These are phyloP conservation scores for Populus simonii DNA, from an alignment of 345 rosid species.

Conservation along the genomic window DNA sequence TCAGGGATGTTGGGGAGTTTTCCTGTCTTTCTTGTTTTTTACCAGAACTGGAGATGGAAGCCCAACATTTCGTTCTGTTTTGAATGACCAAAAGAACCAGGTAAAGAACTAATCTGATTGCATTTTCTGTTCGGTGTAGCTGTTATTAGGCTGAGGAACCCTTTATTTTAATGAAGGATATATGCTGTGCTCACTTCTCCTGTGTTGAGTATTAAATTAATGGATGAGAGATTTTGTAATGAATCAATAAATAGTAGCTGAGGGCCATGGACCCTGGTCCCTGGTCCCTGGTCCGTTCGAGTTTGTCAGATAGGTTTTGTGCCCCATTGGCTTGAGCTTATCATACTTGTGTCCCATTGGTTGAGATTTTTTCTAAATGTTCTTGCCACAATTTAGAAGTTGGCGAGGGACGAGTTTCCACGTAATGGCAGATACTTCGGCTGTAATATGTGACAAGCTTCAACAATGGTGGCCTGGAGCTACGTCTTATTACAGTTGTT, in stretches of 20 bases:
- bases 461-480: too few relatives aligned
- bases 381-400: not conserved
- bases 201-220: not conserved
- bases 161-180: not conserved
- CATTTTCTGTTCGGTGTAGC: slow-evolving; percentile 2
- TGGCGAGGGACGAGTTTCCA: not conserved
- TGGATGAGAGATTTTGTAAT: not conserved
- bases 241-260: not conserved
- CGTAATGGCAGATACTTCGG: not conserved
- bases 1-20: not conserved
- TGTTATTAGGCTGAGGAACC: slow-evolving; percentile 16
- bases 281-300: not conserved
- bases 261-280: not conserved
- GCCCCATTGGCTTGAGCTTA: not conserved
- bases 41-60: slow-evolving; percentile 6
- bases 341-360: not conserved
- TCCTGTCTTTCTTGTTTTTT: slow-evolving; percentile 8
- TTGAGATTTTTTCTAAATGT: not conserved
- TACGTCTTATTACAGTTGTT: too few relatives aligned
- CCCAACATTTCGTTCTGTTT: slow-evolving; percentile 10
- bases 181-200: not conserved
- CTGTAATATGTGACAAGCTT: not conserved
- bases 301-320: not conserved
- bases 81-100: not conserved
- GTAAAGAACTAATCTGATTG: not conserved